Evolutionary conservation across 352 stramenopile species (phyloP), one percentile per base, ranked within the genome.

Genomic region (Globisporangium canariense): DNA sequence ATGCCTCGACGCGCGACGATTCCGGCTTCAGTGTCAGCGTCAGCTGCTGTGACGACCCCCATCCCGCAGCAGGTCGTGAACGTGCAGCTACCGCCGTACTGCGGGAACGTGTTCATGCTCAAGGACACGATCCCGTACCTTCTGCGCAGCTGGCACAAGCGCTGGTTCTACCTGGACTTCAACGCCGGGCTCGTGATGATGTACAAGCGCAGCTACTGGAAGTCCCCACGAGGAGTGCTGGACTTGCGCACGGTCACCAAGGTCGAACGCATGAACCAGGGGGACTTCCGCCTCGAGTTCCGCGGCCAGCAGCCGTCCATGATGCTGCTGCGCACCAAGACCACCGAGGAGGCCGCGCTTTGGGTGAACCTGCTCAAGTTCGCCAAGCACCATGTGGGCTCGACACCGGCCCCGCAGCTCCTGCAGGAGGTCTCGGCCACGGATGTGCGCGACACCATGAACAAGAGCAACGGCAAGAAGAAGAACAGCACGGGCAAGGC

Each of bases 141-240:
- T 57, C 79, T 92, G 55, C 78, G 83, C 30, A 90, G 79, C 68
- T 94, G 80, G 77, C 77, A 81, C 68, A 94, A 94, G 62, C 83
- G 85, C 25, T 94, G 83, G 82, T 87, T 91, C 64, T 90, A 87
- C 66, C 62, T 94, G 41, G 85, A 94, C 61, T 91, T 94, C 68
- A 77, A 83, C 55, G 70, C 75, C 7, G 85, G 85, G 3, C 55
- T 90, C 13, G 71, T 91, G 52, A 77, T 84, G 66, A 86, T 94
- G 73, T 94, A 89, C 74, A 91, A 92, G 60, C 81, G 85, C 40
- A 94, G 83, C 69, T 94, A 92, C 71, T 94, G 85, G 85, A 92
- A 91, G 70, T 77, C 76, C 9, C 73, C 73, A n/a, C 78, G 84
- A 38, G 85, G 85, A 6, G 71, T 81, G n/a, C 57, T 93, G n/a